A percentile compares a stretch with the other conserved stretches of the same genome.
Evolutionary conservation across 768 basidiomycete species (phyloP).

Genomic region (Boletus tomentosulus): DNA sequence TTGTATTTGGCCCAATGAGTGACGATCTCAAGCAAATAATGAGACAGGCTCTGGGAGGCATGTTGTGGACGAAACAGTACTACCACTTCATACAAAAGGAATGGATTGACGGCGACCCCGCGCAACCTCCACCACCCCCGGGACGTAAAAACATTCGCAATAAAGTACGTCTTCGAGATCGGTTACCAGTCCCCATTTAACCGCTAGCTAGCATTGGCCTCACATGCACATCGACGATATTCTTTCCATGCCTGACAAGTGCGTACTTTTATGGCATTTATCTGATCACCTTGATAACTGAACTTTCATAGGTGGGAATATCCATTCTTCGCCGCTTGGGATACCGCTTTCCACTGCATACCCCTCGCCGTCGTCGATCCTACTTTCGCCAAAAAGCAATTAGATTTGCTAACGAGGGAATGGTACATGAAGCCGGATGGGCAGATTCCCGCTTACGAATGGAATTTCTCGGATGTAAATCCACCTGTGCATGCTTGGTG

Average conservation of each 20-base stretch:
- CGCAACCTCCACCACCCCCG: constrained; percentile 91
- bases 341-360: constrained; percentile 99
- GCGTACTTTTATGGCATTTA: constrained; percentile 14
- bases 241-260: constrained; percentile 99
- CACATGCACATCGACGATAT: constrained; percentile 95
- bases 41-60: constrained; percentile 93
- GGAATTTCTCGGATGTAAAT: constrained; percentile 99
- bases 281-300: constrained; percentile 3
- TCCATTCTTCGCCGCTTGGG: constrained; percentile 98
- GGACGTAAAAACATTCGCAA: constrained; percentile 84
- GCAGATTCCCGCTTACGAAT: constrained; percentile 97
- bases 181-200: neutral
- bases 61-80: constrained; percentile 99
- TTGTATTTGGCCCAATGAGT: constrained; percentile 79
- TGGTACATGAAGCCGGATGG: constrained; percentile 99
- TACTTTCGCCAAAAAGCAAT: constrained; percentile 93
- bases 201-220: constrained; percentile 71
- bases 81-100: constrained; percentile 96
- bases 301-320: constrained; percentile 79
- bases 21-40: constrained; percentile 95
- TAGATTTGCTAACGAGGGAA: constrained; percentile 92
- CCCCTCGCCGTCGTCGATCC: constrained; percentile 96
- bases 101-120: constrained; percentile 94
- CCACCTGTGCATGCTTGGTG: constrained; percentile 98
- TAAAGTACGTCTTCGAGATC: constrained; percentile 43